Conservation (phyloP, 2,329 filamentous ascomycete species). For the Diaporthe ilicicola region DNA sequence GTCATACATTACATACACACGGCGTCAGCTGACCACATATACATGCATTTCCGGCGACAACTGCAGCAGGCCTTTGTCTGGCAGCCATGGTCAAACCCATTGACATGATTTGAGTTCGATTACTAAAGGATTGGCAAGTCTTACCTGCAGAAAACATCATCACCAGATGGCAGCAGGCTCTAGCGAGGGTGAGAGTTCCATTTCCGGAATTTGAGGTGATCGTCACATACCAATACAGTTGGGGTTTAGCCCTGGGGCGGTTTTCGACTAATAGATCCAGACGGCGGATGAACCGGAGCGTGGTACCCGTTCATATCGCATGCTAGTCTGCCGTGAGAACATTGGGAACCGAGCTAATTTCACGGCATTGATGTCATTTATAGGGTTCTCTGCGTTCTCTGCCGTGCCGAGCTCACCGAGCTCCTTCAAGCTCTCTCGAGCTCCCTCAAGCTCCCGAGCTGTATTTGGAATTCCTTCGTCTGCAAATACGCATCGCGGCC, state of each 20-base stretch:
- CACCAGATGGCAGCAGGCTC: not conserved
- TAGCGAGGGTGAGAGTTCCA: not conserved
- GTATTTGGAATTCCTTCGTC: not conserved
- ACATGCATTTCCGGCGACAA: not conserved
- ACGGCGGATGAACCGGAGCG: not conserved
- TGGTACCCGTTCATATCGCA: not conserved
- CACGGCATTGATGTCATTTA: not conserved
- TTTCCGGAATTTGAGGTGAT: slow-evolving; percentile 8
- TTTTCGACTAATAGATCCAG: not conserved
- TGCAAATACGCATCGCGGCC: not conserved
- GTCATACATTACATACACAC: not conserved
- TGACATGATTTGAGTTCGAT: not conserved
- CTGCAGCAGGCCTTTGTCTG: not conserved
- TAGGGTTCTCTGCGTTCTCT: not conserved
- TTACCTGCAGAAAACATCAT: not conserved
- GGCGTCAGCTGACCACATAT: not conserved
- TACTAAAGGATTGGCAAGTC: not conserved
- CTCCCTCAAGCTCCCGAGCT: not conserved
- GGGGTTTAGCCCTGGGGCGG: not conserved
- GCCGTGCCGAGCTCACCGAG: not conserved
- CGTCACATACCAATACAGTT: not conserved
- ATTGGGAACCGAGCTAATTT: not conserved
- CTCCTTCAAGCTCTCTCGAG: not conserved
- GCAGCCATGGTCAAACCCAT: not conserved
- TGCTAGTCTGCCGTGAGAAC: not conserved